Conservation (phyloP, 2,329 filamentous ascomycete genomes). For the Nemania abortiva region DNA sequence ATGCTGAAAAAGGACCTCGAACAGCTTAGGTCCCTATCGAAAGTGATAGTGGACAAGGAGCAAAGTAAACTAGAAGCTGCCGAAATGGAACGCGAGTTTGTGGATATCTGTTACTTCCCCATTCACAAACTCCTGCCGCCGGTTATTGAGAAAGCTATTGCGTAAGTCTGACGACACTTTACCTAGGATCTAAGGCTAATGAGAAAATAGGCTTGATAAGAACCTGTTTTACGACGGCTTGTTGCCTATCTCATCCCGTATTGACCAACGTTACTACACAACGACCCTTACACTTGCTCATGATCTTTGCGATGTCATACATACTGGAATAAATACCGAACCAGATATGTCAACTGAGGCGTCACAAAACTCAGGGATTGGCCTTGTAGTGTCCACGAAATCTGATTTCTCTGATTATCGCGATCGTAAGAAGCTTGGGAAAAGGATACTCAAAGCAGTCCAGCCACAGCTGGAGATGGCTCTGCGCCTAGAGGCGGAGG, state of each 20-base stretch:
- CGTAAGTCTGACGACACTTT: constrained; percentile 69
- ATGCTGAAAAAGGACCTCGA: constrained; percentile 81
- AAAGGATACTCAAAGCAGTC: constrained; percentile 86
- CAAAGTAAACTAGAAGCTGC: constrained; percentile 80
- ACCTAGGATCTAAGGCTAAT: constrained; percentile 31
- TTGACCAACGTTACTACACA: constrained; percentile 69
- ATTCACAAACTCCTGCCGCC: constrained; percentile 80
- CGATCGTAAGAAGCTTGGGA: constrained; percentile 85
- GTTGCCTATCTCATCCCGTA: constrained; percentile 60
- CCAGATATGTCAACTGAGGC: constrained; percentile 48
- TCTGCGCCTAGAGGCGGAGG: constrained; percentile 82
- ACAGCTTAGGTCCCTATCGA: constrained; percentile 76
- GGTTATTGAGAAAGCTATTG: constrained; percentile 82
- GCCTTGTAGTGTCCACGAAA: constrained; percentile 64
- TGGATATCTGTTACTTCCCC: constrained; percentile 93
- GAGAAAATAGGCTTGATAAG: constrained; percentile 73
- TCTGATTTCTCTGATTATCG: constrained; percentile 75
- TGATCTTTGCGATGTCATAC: constrained; percentile 68
- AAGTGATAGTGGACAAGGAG: constrained; percentile 81
- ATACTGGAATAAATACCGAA: constrained; percentile 62
- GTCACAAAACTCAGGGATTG: constrained; percentile 50
- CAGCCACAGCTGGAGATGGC: constrained; percentile 83
- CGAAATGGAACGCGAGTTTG: constrained; percentile 80
- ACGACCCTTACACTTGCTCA: constrained; percentile 68
- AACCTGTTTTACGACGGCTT: constrained; percentile 68